Percentiles rank a stretch among this genome's conserved stretches.
phyloP scores from a whole-genome alignment of 1,139 yeast species.

The Suhomyces coccinellae region DNA sequence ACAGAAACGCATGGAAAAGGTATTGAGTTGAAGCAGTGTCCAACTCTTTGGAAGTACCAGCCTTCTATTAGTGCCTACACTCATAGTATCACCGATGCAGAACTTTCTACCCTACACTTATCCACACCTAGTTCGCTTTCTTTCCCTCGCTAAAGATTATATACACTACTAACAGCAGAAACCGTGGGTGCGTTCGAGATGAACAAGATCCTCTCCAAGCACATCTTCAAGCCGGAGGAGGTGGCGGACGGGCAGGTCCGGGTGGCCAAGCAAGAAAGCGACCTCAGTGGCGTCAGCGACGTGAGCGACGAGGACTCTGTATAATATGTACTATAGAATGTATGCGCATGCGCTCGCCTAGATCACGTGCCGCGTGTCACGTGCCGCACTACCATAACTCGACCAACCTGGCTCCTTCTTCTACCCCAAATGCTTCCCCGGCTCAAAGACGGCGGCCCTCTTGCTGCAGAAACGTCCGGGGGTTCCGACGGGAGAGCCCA shows the following conservation, averaged over 20 bases:
- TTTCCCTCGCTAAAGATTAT: no score
- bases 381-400: neutral
- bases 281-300: conserved; percentile 5
- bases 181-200: conserved; percentile 64
- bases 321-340: conserved; percentile 12
- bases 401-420: neutral
- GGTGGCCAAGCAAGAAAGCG: conserved; percentile 2
- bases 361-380: neutral
- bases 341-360: neutral
- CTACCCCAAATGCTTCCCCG: conserved; percentile 8
- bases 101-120: no score
- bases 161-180: conserved; percentile 36
- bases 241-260: conserved; percentile 6
- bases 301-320: conserved; percentile 11
- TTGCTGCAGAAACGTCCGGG: neutral
- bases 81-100: no score
- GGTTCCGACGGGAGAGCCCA: conserved; percentile 16
- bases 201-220: conserved; percentile 61
- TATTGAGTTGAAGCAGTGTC: no score
- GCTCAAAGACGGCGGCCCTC: conserved; percentile 6
- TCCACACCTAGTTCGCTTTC: no score
- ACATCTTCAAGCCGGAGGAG: conserved; percentile 50
- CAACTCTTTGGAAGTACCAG: no score
- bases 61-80: no score
- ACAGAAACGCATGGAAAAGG: no score